A percentile compares a stretch with the other conserved stretches of the same genome.
Evolutionary conservation across 1,139 yeast species (phyloP).

Genomic region (Scheffersomyces lignicola): DNA sequence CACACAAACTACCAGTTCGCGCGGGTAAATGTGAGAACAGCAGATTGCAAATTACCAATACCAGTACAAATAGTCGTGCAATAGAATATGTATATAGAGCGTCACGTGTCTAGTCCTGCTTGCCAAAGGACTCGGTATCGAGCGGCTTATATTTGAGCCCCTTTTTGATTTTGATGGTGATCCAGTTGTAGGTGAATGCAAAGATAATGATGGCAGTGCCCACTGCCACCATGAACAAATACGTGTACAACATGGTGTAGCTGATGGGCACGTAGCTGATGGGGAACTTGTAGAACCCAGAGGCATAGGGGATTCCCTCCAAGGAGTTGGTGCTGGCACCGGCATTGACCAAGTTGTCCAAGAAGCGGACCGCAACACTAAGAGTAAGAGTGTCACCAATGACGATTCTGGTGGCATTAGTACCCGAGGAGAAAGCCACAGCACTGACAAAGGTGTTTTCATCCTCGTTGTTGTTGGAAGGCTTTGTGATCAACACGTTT

Average conservation of each 20-base stretch:
- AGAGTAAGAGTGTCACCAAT: slow-evolving; percentile 66
- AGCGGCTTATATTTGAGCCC: slow-evolving; percentile 18
- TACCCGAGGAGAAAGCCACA: slow-evolving; percentile 63
- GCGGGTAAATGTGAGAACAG: background rate
- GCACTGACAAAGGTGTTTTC: slow-evolving; percentile 52
- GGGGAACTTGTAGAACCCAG: slow-evolving; percentile 47
- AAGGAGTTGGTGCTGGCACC: slow-evolving; percentile 15
- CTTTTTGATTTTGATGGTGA: slow-evolving; percentile 19
- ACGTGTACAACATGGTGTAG: slow-evolving; percentile 20
- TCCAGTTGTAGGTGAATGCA: slow-evolving; percentile 23
- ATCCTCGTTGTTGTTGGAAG: slow-evolving; percentile 25
- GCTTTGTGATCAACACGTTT: slow-evolving; percentile 54
- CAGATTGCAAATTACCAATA: too few relatives aligned
- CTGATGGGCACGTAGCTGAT: slow-evolving; percentile 28
- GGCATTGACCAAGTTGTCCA: slow-evolving; percentile 26
- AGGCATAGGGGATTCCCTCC: slow-evolving; percentile 35
- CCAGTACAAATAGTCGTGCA: background rate
- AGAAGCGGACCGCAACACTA: slow-evolving; percentile 63
- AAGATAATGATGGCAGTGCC: slow-evolving; percentile 27
- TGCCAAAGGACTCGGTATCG: slow-evolving; percentile 29
- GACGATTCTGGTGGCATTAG: slow-evolving; percentile 58
- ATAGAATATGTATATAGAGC: background rate
- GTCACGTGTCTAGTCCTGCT: slow-evolving; percentile 22
- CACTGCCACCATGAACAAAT: slow-evolving; percentile 23
- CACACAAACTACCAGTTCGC: background rate